phyloP scores from a whole-genome alignment of 257 asterid species.

The Gardenia jasminoides region DNA sequence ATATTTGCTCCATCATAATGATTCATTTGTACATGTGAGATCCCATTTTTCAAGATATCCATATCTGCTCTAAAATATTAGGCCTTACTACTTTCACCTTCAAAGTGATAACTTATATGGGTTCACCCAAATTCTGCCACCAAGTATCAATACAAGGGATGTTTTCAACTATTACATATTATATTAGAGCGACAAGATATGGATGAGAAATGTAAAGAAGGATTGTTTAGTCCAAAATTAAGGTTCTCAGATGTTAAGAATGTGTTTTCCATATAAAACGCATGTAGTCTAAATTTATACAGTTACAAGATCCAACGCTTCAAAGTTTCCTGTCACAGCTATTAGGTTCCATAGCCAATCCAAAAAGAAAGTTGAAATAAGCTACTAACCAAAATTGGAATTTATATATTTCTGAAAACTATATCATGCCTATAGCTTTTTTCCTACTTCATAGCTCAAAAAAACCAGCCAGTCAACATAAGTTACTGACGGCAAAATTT shows the following conservation, averaged over 20 bases:
- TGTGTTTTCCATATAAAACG: background rate
- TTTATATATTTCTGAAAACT: background rate
- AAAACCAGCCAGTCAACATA: background rate
- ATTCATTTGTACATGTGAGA: background rate
- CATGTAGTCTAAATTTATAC: background rate
- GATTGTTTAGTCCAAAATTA: background rate
- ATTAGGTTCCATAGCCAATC: background rate
- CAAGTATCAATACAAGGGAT: background rate
- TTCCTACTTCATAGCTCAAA: background rate
- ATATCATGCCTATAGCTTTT: background rate
- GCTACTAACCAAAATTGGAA: background rate
- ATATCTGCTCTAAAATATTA: background rate
- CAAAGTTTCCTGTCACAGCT: background rate
- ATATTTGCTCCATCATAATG: background rate
- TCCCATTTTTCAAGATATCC: background rate
- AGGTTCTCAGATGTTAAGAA: background rate
- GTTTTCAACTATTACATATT: background rate
- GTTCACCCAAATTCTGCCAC: background rate
- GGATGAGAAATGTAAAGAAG: background rate
- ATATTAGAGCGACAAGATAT: background rate
- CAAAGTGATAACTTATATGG: background rate
- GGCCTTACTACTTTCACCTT: background rate
- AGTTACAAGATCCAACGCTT: background rate
- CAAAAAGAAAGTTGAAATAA: background rate
- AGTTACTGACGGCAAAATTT: constrained; percentile 16